Base-by-base conservation (phyloP, 306 rosid species). In the Malus domestica region DNA sequence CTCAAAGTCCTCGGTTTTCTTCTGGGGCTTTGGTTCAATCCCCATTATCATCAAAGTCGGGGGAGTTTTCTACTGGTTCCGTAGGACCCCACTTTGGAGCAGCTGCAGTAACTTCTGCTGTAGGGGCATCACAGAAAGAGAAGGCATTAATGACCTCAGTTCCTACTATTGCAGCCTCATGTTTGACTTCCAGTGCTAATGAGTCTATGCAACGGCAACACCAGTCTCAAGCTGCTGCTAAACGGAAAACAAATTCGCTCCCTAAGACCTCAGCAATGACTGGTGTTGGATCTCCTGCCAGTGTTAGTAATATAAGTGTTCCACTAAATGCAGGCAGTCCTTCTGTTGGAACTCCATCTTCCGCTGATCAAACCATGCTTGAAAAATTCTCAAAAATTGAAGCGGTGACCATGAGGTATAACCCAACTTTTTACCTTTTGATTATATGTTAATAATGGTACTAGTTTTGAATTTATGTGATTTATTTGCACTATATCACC, bases 1-100 rank as follows among this genome's bases (percentile, higher is more conserved):
- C 76, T 58, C 98, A 90, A 74, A 96, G 99, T 83, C 99, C 99
- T 62, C 89, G 94, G 61, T 66, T 96, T 78, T 88, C 99, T 51
- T n/a, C 83, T 15, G 99, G 89, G 61, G 75, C 91, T 81, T 64
- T 89, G 86, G 73, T 88, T 80, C 98, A 92, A 74, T 91, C 98
- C 19, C 96, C 97, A 10, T 74, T 92, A 74, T 92, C 97, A 59
- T 89, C 93, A 18, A 96, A 90, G 79, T 96, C 99, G 1, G 96
- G 97, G 82, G 99, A 96, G 59, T 86, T 92, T 82, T 96, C 99
- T 45, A 88, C 84, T 83, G 91, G 97, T 82, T 90, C 99, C 40
- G 86, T 79, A 61, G 96, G 96, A 82, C 91, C 91, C 73, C 92
- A 88, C 76, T 90, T 80, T 71, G 97, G 97, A 85, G 87, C 81